These are phyloP conservation scores for Carpinus viminea DNA, from an alignment of 306 rosid species.

Conservation along the genomic window DNA sequence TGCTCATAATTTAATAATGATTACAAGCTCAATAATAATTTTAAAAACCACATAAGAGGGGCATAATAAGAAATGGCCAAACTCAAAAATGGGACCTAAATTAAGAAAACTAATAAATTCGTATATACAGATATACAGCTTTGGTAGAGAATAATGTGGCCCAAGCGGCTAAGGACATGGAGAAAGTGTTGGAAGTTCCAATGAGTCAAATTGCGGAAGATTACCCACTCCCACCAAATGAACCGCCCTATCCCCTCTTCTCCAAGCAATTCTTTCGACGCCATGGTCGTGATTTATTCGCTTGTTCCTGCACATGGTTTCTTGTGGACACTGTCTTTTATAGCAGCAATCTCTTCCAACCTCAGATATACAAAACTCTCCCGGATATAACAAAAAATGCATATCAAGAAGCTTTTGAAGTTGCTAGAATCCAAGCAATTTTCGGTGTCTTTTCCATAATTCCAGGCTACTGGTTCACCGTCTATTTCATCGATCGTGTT, in stretches of 20 bases:
- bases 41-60: too few relatives aligned
- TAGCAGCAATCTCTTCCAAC: slow-evolving; percentile 68
- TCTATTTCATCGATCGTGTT: too few relatives aligned
- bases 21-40: too few relatives aligned
- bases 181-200: slow-evolving; percentile 55
- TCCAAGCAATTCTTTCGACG: slow-evolving; percentile 51
- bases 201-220: slow-evolving; percentile 51
- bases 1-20: too few relatives aligned
- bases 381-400: not conserved
- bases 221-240: slow-evolving; percentile 2
- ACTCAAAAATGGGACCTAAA: too few relatives aligned
- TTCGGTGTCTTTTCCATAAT: slow-evolving; percentile 55
- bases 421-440: slow-evolving; percentile 63
- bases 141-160: slow-evolving; percentile 37
- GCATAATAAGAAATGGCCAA: too few relatives aligned
- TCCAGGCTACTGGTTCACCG: slow-evolving; percentile 67
- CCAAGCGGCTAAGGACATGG: slow-evolving; percentile 75
- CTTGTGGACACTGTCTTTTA: slow-evolving; percentile 68
- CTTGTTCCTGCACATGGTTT: slow-evolving; percentile 54
- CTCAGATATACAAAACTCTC: slow-evolving; percentile 42
- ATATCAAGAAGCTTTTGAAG: slow-evolving; percentile 34
- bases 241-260: slow-evolving; percentile 35
- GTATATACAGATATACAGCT: not conserved
- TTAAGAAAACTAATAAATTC: too few relatives aligned
- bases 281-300: slow-evolving; percentile 71